Evolutionary conservation across 345 rosid species (phyloP), one percentile per base, ranked within the genome.

Genomic region (Boechera divaricarpa): DNA sequence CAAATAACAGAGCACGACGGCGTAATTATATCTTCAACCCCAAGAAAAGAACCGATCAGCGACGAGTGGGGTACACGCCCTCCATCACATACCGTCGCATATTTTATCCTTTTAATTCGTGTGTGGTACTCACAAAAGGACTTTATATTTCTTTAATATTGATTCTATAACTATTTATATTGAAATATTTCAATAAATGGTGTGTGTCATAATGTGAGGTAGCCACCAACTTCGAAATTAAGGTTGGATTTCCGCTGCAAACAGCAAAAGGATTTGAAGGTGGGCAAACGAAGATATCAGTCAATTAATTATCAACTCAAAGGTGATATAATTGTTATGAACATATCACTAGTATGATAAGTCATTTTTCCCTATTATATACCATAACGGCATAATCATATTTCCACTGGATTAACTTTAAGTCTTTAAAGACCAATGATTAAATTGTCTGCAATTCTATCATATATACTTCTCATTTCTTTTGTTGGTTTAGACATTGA

Each of bases 221-320:
- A 57, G 21, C 1, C 32, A 61, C 32, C 48, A 61, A 61, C 65
- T 61, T 61, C 16, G 31, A 61, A 36, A 38, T 10, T 35, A 38
- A 36, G 65, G 4, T 61, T 61, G 10, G 47, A 18, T 60, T 60
- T 60, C 44, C 7, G 9, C 29, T 36, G 65, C 48, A 61, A 5
- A 21, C 48, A 39, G 8, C 38, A 6, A 28, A 59, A 16, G 15
- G n/a, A 61, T 18, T 38, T 32, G 35, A 32, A 15, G 26, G 11
- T 58, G 41, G 26, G 63, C 12, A 58, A 58, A 57, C 12, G 38
- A 55, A 55, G 6, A 56, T 32, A 60, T n/a, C 26, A 58, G 21
- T 18, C 45, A 58, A 6, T 10, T 39, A 38, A 39, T 10, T 18
- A 39, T 39, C 47, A 39, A 16, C 15, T 21, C 2, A 26, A 26